Evolutionary conservation across 2,329 filamentous ascomycete genomes (phyloP), one percentile per base, ranked within the genome.

Genomic region (Aspergillus pseudoterreus): DNA sequence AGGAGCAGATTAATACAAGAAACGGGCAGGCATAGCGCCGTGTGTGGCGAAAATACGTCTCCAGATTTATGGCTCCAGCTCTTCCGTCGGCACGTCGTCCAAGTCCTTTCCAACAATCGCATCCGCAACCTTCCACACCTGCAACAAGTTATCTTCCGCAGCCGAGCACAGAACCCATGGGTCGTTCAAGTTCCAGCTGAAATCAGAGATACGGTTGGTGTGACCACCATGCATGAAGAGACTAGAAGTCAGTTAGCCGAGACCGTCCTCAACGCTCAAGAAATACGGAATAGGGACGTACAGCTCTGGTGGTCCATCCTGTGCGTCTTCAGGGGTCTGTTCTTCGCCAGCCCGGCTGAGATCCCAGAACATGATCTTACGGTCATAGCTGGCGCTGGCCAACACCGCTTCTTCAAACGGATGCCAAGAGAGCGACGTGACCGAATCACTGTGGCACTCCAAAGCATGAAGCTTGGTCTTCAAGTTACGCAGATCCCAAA

Each of bases 141-240:
- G 94, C 57, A 99, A 82, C 59, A 97, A 78, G 67, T 99, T 99
- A 75, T 99, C 94, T 69, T 99, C 95, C 1, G 92, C 94, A 14
- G 94, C 92, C 55, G 89, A 95, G 70, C 91, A 92, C 60, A 99
- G 88, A 50, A 96, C 83, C 95, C 95, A 99, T 4, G 92, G 92
- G 64, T 96, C 91, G 68, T 95, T 96, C 61, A 85, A 84, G 72
- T 99, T 99, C 92, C 92, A 99, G 74, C 88, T 92, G 67, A 99
- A 99, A 72, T 99, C 95, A 33, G 90, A 91, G 55, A 99, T 84
- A 60, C 95, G 88, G 74, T 96, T 96, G 10, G 94, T 99, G 76
- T 99, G 95, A 30, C 94, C 94, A 55, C 94, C 94, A 65, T 99
- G 94, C 92, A 99, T 97, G 75, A 99, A 99, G 1, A 99, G 77